A percentile compares a stretch with the other conserved stretches of the same genome.
These are phyloP conservation scores for Ceriops decandra DNA, from an alignment of 345 rosid species.

Conservation along the genomic window DNA sequence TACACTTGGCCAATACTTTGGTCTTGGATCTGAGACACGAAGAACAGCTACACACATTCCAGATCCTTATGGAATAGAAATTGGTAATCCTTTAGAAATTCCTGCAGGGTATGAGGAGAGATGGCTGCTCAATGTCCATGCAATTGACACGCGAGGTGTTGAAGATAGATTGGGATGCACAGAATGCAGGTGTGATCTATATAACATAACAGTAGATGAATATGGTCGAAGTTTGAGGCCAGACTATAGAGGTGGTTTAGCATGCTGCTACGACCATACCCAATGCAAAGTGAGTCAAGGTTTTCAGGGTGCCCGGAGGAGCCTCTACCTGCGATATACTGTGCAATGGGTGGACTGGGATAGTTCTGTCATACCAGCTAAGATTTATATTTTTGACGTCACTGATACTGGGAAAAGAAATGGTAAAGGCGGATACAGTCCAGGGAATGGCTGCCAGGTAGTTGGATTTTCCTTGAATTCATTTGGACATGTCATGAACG, in stretches of 20 bases:
- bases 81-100: conserved; percentile 56
- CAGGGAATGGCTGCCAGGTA: conserved; percentile 62
- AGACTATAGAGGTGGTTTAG: conserved; percentile 61
- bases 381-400: conserved; percentile 66
- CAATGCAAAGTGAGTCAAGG: conserved; percentile 61
- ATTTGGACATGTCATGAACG: background rate
- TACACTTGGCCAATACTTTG: conserved; percentile 51
- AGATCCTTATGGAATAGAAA: conserved; percentile 79
- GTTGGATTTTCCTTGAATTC: conserved; percentile 3
- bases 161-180: conserved; percentile 70
- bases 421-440: conserved; percentile 35
- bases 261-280: conserved; percentile 62
- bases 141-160: conserved; percentile 81
- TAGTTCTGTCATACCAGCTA: conserved; percentile 50
- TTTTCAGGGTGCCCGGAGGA: conserved; percentile 43
- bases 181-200: conserved; percentile 70
- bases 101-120: conserved; percentile 66
- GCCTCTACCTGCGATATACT: conserved; percentile 56
- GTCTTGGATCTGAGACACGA: conserved; percentile 85
- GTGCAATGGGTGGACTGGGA: conserved; percentile 78
- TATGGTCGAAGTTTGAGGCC: conserved; percentile 46
- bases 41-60: conserved; percentile 58
- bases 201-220: conserved; percentile 59
- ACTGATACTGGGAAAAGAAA: conserved; percentile 55
- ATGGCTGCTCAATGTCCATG: conserved; percentile 81